A percentile compares a stretch with the other conserved stretches of the same genome.
Evolutionary conservation across 1,284 basidiomycete species (phyloP).

Genomic region (Ustilago vetiveriae): DNA sequence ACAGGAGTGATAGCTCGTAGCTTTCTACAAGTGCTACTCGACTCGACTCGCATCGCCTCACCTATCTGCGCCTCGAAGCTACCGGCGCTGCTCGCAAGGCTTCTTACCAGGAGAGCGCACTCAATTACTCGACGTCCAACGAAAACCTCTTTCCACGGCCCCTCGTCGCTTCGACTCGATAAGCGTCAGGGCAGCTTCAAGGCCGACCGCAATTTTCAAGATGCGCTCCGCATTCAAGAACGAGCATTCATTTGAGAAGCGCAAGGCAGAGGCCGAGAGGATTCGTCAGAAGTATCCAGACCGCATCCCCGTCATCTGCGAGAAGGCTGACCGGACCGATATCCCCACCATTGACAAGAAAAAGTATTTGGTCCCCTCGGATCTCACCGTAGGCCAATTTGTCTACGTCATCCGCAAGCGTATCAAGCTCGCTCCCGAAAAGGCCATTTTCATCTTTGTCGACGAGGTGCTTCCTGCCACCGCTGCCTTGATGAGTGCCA

Average conservation of each 20-base stretch:
- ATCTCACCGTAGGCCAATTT: conserved; percentile 91
- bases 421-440: conserved; percentile 99
- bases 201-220: too few species aligned
- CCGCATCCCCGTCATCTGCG: conserved; percentile 98
- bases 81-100: too few species aligned
- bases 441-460: conserved; percentile 73
- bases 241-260: conserved; percentile 99
- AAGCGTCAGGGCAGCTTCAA: too few species aligned
- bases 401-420: conserved; percentile 99
- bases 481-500: conserved; percentile 96
- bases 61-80: too few species aligned
- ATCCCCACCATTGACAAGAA: conserved; percentile 99
- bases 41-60: too few species aligned
- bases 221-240: conserved; percentile 99
- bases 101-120: too few species aligned
- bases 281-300: conserved; percentile 98
- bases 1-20: too few species aligned
- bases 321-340: conserved; percentile 98
- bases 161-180: not conserved
- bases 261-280: conserved; percentile 93
- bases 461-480: conserved; percentile 98
- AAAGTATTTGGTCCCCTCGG: conserved; percentile 99
- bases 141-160: too few species aligned
- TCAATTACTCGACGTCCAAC: too few species aligned
- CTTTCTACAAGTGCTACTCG: too few species aligned